These are phyloP conservation scores for Tricholoma sp. DNA, from an alignment of 768 basidiomycete species.

Conservation along the genomic window DNA sequence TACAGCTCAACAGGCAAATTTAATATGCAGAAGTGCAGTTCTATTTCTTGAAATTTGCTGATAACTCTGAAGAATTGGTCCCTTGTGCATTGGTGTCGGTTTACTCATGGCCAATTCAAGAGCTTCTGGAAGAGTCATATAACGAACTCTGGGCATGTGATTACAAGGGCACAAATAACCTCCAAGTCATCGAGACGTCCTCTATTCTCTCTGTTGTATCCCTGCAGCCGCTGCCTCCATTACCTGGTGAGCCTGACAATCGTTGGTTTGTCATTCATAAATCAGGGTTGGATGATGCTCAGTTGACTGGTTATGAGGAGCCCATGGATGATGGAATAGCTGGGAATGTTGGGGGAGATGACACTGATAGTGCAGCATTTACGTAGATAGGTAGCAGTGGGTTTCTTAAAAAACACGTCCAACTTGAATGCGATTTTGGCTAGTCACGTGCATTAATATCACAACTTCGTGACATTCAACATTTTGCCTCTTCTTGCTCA, in stretches of 20 bases:
- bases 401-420: too few species aligned
- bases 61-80: not conserved
- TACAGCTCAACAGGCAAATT: not conserved
- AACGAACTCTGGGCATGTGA: slow-evolving; percentile 15
- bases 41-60: slow-evolving; percentile 7
- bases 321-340: too few species aligned
- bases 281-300: slow-evolving; percentile 18
- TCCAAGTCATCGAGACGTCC: slow-evolving; percentile 8
- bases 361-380: too few species aligned
- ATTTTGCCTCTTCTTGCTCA: too few species aligned
- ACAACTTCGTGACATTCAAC: too few species aligned
- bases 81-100: slow-evolving; percentile 15
- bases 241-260: slow-evolving; percentile 1
- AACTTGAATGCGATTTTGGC: too few species aligned
- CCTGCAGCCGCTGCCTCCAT: slow-evolving; percentile 19
- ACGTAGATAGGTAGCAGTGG: too few species aligned
- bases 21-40: slow-evolving; percentile 16
- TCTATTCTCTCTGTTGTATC: slow-evolving; percentile 19
- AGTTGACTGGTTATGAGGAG: slow-evolving; percentile 1
- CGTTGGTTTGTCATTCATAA: slow-evolving; percentile 25
- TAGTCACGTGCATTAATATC: too few species aligned
- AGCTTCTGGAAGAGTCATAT: slow-evolving; percentile 14
- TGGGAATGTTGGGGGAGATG: too few species aligned
- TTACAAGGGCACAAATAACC: slow-evolving; percentile 1
- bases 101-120: slow-evolving; percentile 12